Conservation (phyloP, 495 filamentous ascomycete genomes). For the Tuber melanosporum region DNA sequence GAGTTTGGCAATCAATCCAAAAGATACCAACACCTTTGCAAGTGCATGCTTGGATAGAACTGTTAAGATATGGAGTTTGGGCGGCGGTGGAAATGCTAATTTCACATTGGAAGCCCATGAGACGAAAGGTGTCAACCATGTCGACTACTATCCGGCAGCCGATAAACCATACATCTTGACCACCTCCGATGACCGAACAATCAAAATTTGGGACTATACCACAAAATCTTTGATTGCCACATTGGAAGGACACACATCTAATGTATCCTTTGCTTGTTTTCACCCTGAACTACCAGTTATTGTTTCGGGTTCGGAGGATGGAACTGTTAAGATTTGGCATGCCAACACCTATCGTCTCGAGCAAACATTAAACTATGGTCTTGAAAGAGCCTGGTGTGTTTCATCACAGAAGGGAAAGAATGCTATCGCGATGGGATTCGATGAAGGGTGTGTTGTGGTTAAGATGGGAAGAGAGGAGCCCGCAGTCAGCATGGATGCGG, state of each 20-base stretch:
- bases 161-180: slow-evolving; percentile 97
- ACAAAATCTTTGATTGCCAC: slow-evolving; percentile 96
- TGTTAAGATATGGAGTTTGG: slow-evolving; percentile 97
- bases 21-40: slow-evolving; percentile 97
- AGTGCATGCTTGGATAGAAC: slow-evolving; percentile 93
- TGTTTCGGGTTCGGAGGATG: slow-evolving; percentile 97
- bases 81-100: slow-evolving; percentile 74
- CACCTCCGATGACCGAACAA: slow-evolving; percentile 87
- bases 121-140: slow-evolving; percentile 87
- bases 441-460: slow-evolving; percentile 94
- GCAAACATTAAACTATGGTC: slow-evolving; percentile 87
- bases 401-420: slow-evolving; percentile 89
- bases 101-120: slow-evolving; percentile 96
- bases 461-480: slow-evolving; percentile 97
- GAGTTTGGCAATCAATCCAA: slow-evolving; percentile 99
- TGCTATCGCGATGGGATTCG: slow-evolving; percentile 90
- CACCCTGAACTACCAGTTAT: slow-evolving; percentile 96
- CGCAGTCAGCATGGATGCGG: slow-evolving; percentile 91
- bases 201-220: slow-evolving; percentile 98
- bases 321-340: slow-evolving; percentile 97
- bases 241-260: slow-evolving; percentile 93
- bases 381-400: slow-evolving; percentile 97
- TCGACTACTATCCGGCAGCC: slow-evolving; percentile 93
- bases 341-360: slow-evolving; percentile 93
- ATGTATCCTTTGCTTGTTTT: slow-evolving; percentile 98